A percentile compares a stretch with the other conserved stretches of the same genome.
phyloP scores from a whole-genome alignment of 768 basidiomycete genomes.

The Mrakia frigida region DNA sequence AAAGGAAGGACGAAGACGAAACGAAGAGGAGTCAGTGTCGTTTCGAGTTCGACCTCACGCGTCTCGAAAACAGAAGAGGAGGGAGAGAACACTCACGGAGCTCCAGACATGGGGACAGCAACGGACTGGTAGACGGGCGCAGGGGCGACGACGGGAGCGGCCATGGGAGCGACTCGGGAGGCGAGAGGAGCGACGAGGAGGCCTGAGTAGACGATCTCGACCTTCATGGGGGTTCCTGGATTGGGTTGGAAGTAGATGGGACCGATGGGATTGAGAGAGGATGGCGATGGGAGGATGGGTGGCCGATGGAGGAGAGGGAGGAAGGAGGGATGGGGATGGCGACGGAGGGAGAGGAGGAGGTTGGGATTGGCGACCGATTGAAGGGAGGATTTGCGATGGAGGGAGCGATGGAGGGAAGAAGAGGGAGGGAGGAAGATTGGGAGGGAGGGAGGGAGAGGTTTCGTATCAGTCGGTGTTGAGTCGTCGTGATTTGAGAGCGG shows the following conservation, averaged over 20 bases:
- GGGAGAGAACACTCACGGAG: constrained; percentile 22
- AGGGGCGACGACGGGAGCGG: constrained; percentile 40
- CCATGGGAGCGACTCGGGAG: constrained; percentile 64
- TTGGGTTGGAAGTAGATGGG: neutral
- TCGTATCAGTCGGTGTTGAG: constrained; percentile 8
- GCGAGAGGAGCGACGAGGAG: constrained; percentile 63
- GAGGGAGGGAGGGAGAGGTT: neutral
- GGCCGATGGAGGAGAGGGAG: no score
- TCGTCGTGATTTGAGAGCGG: neutral
- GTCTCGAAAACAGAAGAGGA: constrained; percentile 38
- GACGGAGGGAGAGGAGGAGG: neutral
- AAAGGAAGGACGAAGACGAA: constrained; percentile 35
- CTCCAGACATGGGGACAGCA: constrained; percentile 12
- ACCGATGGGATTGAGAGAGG: neutral
- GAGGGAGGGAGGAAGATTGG: neutral
- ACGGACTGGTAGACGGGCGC: constrained; percentile 34
- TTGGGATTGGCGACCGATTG: neutral
- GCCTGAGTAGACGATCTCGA: constrained; percentile 92
- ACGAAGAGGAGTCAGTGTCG: constrained; percentile 40
- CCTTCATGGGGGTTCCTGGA: constrained; percentile 94
- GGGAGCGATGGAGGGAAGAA: neutral
- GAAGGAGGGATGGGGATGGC: neutral
- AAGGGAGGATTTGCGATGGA: neutral
- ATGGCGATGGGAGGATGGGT: neutral
- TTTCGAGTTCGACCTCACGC: constrained; percentile 42